These are phyloP conservation scores for Xerocomellus chrysenteron DNA, from an alignment of 768 basidiomycete genomes.

Conservation along the genomic window DNA sequence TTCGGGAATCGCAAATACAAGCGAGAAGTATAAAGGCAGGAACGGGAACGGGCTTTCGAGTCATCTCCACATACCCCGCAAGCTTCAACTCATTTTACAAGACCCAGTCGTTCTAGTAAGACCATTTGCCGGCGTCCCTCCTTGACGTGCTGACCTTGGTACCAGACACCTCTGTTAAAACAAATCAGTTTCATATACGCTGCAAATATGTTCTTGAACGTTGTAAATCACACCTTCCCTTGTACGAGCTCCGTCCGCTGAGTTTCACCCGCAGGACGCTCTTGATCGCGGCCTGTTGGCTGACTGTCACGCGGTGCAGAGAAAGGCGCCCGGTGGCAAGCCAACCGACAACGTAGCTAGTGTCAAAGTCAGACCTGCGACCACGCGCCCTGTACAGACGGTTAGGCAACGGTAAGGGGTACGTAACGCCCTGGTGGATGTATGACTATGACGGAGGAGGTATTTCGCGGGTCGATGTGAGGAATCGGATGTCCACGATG, in stretches of 20 bases:
- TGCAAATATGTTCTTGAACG: constrained; percentile 2
- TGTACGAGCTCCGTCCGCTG: not conserved
- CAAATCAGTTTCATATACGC: not conserved
- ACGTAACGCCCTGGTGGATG: not conserved
- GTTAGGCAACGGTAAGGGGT: not conserved
- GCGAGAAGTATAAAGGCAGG: constrained; percentile 7
- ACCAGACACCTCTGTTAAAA: not conserved
- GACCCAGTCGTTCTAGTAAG: not conserved
- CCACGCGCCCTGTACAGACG: constrained; percentile 3
- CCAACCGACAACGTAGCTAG: not conserved
- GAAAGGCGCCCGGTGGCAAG: constrained; percentile 5
- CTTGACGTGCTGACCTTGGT: not conserved
- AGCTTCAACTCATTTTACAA: not conserved
- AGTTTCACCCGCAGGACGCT: constrained; percentile 6
- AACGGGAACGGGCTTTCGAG: not conserved
- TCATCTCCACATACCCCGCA: not conserved
- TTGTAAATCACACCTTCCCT: not conserved
- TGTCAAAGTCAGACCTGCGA: constrained; percentile 4
- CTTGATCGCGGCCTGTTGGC: not conserved
- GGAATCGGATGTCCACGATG: not conserved
- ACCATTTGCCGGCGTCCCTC: not conserved
- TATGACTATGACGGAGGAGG: not conserved
- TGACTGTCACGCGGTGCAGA: not conserved
- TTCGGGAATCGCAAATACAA: not conserved
- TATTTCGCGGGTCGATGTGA: not conserved